phyloP scores from a whole-genome alignment of 2,329 filamentous ascomycete species.

The Ceratocystis variospora region DNA sequence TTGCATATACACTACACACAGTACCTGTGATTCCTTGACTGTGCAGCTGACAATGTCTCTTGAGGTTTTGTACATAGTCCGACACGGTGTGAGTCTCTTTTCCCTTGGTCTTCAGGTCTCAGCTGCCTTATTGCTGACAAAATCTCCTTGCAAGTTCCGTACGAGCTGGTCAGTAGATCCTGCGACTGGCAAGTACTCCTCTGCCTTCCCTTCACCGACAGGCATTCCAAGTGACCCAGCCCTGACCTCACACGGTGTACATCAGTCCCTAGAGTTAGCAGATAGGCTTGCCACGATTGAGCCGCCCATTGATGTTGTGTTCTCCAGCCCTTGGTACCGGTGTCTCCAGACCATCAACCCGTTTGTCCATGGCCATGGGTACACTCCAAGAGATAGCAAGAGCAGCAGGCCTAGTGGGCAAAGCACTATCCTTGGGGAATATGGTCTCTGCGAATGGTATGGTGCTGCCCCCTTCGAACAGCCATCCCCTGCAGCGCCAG shows the following conservation, averaged over 20 bases:
- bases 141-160: constrained; percentile 52
- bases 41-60: constrained; percentile 39
- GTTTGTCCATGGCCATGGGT: constrained; percentile 40
- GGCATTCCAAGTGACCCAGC: constrained; percentile 78
- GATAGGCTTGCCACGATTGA: constrained; percentile 46
- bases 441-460: constrained; percentile 72
- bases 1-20: neutral
- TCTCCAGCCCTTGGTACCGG: constrained; percentile 75
- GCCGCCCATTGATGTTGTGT: constrained; percentile 61
- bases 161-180: constrained; percentile 80
- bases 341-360: constrained; percentile 75
- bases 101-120: neutral
- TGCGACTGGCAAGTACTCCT: constrained; percentile 61
- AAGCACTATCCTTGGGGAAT: constrained; percentile 39
- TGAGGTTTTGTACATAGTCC: constrained; percentile 58
- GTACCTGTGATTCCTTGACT: neutral
- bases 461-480: constrained; percentile 76
- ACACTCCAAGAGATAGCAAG: constrained; percentile 6
- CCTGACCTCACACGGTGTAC: constrained; percentile 72
- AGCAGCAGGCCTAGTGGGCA: constrained; percentile 21
- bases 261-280: constrained; percentile 67
- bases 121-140: constrained; percentile 13
- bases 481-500: constrained; percentile 56
- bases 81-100: constrained; percentile 51
- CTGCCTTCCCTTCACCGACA: constrained; percentile 65